These are phyloP conservation scores for Pseudoturritis turrita DNA, from an alignment of 345 rosid genomes.

Conservation along the genomic window DNA sequence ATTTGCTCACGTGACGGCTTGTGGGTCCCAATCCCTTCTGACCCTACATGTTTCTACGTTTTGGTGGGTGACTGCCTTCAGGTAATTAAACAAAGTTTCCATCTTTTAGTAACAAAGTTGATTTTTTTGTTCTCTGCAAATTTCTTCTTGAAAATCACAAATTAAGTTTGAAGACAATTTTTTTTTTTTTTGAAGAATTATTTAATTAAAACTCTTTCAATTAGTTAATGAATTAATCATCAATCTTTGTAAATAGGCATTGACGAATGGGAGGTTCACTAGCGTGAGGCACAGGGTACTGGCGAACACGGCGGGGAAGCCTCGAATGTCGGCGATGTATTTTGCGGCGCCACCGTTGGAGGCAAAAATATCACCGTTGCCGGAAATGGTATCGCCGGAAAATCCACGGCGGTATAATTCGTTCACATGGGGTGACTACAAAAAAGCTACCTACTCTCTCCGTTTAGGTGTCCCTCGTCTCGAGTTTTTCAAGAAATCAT, in stretches of 20 bases:
- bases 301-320: slow-evolving; percentile 42
- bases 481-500: slow-evolving; percentile 43
- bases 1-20: slow-evolving; percentile 51
- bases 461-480: slow-evolving; percentile 68
- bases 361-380: slow-evolving; percentile 50
- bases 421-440: slow-evolving; percentile 85
- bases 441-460: slow-evolving; percentile 64
- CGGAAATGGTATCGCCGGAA: slow-evolving; percentile 47
- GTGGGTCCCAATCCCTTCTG: slow-evolving; percentile 83
- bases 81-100: slow-evolving; percentile 32
- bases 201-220: too few species aligned
- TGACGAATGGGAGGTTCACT: slow-evolving; percentile 81
- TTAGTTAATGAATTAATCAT: not conserved
- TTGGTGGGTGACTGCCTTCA: slow-evolving; percentile 82
- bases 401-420: slow-evolving; percentile 49
- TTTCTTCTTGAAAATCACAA: too few species aligned
- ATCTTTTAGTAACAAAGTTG: too few species aligned
- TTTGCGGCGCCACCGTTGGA: slow-evolving; percentile 84
- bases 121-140: too few species aligned
- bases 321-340: slow-evolving; percentile 80
- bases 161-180: too few species aligned
- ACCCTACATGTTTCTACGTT: slow-evolving; percentile 69
- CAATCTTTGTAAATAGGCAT: slow-evolving; percentile 33
- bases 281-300: slow-evolving; percentile 85
- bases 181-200: too few species aligned